These are phyloP conservation scores for Chaetomiaceae sp. DNA, from an alignment of 2,329 filamentous ascomycete genomes.

Conservation along the genomic window DNA sequence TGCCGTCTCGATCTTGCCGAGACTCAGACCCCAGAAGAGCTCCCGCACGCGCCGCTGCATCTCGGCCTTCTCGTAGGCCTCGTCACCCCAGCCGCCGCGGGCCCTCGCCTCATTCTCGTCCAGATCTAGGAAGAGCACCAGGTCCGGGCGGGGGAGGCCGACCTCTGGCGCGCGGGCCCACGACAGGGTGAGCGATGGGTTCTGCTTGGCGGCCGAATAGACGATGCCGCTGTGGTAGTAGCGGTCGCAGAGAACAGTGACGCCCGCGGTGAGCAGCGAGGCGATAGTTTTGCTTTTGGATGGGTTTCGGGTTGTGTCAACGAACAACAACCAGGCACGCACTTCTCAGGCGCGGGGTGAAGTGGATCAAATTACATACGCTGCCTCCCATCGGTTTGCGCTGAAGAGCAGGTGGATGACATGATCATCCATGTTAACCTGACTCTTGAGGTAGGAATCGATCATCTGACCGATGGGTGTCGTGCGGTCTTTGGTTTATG, in stretches of 20 bases:
- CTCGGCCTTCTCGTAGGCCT: constrained; percentile 79
- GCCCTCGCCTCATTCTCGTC: constrained; percentile 63
- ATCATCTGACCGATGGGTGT: constrained; percentile 86
- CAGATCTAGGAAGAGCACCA: constrained; percentile 82
- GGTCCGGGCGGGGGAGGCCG: constrained; percentile 79
- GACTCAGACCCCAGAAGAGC: constrained; percentile 58
- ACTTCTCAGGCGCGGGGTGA: neutral
- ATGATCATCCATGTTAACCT: constrained; percentile 73
- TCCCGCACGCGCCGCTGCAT: constrained; percentile 76
- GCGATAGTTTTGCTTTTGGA: constrained; percentile 44
- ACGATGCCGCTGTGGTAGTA: constrained; percentile 95
- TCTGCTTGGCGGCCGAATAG: constrained; percentile 83
- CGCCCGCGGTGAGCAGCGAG: constrained; percentile 54
- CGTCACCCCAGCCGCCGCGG: constrained; percentile 80
- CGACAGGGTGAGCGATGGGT: constrained; percentile 58
- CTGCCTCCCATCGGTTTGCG: constrained; percentile 81
- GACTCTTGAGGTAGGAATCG: constrained; percentile 68
- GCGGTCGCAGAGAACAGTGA: constrained; percentile 77
- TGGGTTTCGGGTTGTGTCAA: neutral
- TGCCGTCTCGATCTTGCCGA: constrained; percentile 37
- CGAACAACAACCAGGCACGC: neutral
- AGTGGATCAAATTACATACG: constrained; percentile 40
- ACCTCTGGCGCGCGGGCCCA: constrained; percentile 85
- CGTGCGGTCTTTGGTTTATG: constrained; percentile 51
- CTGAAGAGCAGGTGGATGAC: constrained; percentile 86